These are phyloP conservation scores for Adansonia madagascariensis DNA, from an alignment of 441 rosid genomes.

Conservation along the genomic window DNA sequence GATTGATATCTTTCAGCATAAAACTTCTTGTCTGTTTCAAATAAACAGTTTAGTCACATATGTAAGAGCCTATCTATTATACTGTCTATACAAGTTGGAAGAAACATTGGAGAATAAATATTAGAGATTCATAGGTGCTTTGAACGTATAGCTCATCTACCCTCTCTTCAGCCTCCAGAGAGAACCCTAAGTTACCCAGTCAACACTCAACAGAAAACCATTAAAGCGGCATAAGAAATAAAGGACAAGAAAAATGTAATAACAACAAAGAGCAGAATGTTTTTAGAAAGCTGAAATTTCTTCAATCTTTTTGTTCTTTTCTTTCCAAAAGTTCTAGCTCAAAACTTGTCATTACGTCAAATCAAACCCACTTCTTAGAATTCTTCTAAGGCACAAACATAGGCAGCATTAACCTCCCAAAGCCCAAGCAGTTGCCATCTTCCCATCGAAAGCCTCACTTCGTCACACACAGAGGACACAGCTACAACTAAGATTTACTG, in stretches of 20 bases:
- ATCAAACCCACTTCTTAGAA: not conserved
- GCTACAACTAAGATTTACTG: not conserved
- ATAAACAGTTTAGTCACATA: not conserved
- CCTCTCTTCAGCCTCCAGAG: not conserved
- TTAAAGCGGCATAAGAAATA: not conserved
- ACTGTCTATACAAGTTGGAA: not conserved
- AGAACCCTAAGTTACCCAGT: not conserved
- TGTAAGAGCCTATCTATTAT: not conserved
- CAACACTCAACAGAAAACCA: not conserved
- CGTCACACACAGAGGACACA: not conserved
- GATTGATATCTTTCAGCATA: conserved; percentile 7
- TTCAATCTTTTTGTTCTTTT: not conserved
- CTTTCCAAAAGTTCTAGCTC: not conserved
- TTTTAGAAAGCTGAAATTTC: conserved; percentile 7
- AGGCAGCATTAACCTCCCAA: conserved; percentile 4
- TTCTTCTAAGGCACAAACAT: conserved; percentile 11
- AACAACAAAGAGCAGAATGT: conserved; percentile 13
- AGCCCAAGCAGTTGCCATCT: not conserved
- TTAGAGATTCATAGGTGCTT: not conserved
- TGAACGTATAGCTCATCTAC: not conserved
- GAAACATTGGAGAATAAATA: not conserved
- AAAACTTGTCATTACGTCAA: not conserved
- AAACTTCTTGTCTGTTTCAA: conserved; percentile 5
- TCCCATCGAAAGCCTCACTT: not conserved
- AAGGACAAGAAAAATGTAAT: not conserved